Base-by-base conservation (phyloP, 2,329 filamentous ascomycete genomes). In the Ophiostoma tasmaniense region DNA sequence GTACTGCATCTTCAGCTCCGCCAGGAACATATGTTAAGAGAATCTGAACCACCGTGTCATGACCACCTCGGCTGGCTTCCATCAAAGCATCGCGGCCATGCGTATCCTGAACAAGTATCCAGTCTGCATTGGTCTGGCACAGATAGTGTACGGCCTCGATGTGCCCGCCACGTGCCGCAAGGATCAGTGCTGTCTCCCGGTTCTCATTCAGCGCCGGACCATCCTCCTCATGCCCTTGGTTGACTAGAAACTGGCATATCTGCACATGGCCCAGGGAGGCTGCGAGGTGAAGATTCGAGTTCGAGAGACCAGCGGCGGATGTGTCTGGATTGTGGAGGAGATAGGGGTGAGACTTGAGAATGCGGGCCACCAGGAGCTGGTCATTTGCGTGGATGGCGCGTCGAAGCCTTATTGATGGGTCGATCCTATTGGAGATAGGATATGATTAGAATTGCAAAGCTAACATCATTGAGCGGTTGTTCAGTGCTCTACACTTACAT, bases 251-350 rank as follows among this genome's bases (percentile, higher is more conserved):
- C 73, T 85, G 83, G 76, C 87, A 89, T 73, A 95, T 89, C 64
- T 87, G 80, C 8, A 87, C 81, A 76, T 89, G 85, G 67, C 92
- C 92, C 69, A 92, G 82, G 8, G 86, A 86, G 13, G 90, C 90
- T 61, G 92, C 91, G 2, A 96, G 84, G 77, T 96, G 92, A 52
- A 97, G 84, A 72, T 88, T 92, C 2, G 92, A 94, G 80, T 96
- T 95, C 77, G 90, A 90, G 73, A 91, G 88, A 66, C 85, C 86
- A 10, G 78, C 75, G 71, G 88, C 83, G 3, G 87, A 85, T 74
- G 86, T 85, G 78, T 96, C 91, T 2, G 92, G 91, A 76, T 96
- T 96, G 75, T 89, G 89, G 35, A 96, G 82, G 72, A 90, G 85
- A 22, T 80, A 76, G 0, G 90, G 90, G 75, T 94, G 88, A 70